Evolutionary conservation across 495 filamentous ascomycete species (phyloP).

Genomic region (Trichoderma parareesei): DNA sequence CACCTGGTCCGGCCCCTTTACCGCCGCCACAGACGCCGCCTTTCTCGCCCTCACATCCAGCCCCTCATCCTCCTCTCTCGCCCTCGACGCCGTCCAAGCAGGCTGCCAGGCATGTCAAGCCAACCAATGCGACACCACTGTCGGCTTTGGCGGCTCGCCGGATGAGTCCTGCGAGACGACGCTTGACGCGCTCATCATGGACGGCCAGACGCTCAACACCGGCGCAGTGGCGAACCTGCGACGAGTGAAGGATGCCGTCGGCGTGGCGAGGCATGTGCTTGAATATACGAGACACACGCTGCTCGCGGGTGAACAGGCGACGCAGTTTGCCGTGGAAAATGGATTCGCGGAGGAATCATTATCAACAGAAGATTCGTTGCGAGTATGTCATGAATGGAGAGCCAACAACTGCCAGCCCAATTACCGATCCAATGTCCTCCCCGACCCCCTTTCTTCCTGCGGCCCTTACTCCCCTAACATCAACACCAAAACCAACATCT

Average conservation of each 20-base stretch:
- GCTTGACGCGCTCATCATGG: slow-evolving; percentile 16
- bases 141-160: slow-evolving; percentile 40
- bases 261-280: slow-evolving; percentile 38
- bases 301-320: slow-evolving; percentile 38
- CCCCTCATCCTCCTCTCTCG: slow-evolving; percentile 17
- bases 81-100: slow-evolving; percentile 34
- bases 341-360: slow-evolving; percentile 35
- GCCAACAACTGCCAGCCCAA: slow-evolving; percentile 29
- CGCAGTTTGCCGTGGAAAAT: slow-evolving; percentile 35
- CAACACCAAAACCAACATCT: background rate
- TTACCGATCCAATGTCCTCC: slow-evolving; percentile 32
- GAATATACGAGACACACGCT: slow-evolving; percentile 38
- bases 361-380: slow-evolving; percentile 26
- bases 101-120: slow-evolving; percentile 38
- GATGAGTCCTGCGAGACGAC: slow-evolving; percentile 30
- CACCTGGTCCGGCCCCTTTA: slow-evolving; percentile 39
- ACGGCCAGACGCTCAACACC: slow-evolving; percentile 35
- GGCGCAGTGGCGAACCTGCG: slow-evolving; percentile 39
- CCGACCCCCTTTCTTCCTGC: slow-evolving; percentile 27
- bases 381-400: slow-evolving; percentile 31
- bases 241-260: slow-evolving; percentile 32
- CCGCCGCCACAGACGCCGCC: slow-evolving; percentile 40
- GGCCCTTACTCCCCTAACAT: slow-evolving; percentile 32
- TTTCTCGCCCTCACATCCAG: slow-evolving; percentile 23
- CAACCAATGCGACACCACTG: slow-evolving; percentile 38